Conservation (phyloP, 2,329 filamentous ascomycete species). For the Verticillium dahliae region DNA sequence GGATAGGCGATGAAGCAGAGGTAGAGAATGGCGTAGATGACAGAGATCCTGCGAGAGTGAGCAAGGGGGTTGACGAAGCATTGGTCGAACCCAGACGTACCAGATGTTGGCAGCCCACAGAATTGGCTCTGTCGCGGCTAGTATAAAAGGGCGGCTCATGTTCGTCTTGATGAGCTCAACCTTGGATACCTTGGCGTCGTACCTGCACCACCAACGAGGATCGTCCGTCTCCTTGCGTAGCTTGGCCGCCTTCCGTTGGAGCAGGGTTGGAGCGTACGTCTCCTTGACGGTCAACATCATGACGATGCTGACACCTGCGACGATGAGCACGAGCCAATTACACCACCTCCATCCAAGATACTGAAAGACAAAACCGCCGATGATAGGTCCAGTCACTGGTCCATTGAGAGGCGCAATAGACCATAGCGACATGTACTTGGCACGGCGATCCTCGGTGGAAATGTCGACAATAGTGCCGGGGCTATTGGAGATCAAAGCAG, state of each 20-base stretch:
- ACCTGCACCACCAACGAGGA: constrained; percentile 69
- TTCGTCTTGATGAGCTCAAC: constrained; percentile 64
- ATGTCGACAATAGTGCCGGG: constrained; percentile 82
- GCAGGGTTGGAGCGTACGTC: constrained; percentile 67
- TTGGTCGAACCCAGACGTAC: constrained; percentile 28
- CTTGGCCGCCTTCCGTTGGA: constrained; percentile 59
- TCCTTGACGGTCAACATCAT: constrained; percentile 59
- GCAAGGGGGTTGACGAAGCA: too few species aligned
- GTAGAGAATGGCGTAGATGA: constrained; percentile 82
- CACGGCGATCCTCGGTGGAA: constrained; percentile 71
- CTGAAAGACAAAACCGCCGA: constrained; percentile 75
- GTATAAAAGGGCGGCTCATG: constrained; percentile 68
- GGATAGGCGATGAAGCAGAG: constrained; percentile 89
- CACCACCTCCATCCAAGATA: constrained; percentile 84
- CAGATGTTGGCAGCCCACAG: constrained; percentile 62
- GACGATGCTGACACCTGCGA: constrained; percentile 54
- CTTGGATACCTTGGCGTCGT: constrained; percentile 66
- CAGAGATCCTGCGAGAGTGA: constrained; percentile 51
- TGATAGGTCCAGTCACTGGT: constrained; percentile 50
- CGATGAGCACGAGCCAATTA: constrained; percentile 73
- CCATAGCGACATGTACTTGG: constrained; percentile 79
- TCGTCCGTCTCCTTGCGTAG: constrained; percentile 64
- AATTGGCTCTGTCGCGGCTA: constrained; percentile 78
- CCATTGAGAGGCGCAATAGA: constrained; percentile 80
- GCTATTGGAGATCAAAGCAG: constrained; percentile 76